phyloP scores from a whole-genome alignment of 768 basidiomycete species.

The Panaeolus cyanescens region DNA sequence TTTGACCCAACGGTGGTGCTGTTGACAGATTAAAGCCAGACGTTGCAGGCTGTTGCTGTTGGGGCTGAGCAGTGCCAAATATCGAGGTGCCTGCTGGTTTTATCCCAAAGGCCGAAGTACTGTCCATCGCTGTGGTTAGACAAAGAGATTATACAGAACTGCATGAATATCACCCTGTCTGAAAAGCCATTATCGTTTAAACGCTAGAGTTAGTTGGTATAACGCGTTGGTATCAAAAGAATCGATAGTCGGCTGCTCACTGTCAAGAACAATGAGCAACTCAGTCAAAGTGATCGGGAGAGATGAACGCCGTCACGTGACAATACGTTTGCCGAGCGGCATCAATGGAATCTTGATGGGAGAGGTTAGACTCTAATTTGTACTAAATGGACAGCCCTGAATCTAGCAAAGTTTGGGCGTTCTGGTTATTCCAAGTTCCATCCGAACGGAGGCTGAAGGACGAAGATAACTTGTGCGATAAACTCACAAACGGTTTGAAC shows the following conservation, averaged over 20 bases:
- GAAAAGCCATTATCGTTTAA: conserved; percentile 19
- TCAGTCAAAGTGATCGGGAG: neutral
- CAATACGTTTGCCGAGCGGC: neutral
- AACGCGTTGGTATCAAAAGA: neutral
- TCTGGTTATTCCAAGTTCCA: neutral
- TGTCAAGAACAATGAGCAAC: neutral
- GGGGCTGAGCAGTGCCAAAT: conserved; percentile 34
- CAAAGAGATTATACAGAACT: neutral
- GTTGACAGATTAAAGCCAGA: conserved; percentile 1
- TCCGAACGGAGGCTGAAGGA: neutral
- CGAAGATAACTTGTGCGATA: neutral
- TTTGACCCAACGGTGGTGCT: conserved; percentile 34
- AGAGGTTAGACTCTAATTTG: neutral
- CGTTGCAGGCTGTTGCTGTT: conserved; percentile 20
- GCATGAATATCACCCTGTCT: conserved; percentile 13
- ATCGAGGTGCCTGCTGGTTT: conserved; percentile 34
- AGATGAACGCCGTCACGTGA: conserved; percentile 3
- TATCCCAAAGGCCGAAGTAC: conserved; percentile 40
- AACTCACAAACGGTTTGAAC: neutral
- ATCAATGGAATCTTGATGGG: neutral
- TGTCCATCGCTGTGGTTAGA: conserved; percentile 6
- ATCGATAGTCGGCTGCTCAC: neutral
- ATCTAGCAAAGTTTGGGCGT: neutral
- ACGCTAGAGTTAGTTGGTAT: neutral
- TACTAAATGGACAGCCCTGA: neutral